phyloP scores from a whole-genome alignment of 768 basidiomycete species.

The Pleurotus eryngii region DNA sequence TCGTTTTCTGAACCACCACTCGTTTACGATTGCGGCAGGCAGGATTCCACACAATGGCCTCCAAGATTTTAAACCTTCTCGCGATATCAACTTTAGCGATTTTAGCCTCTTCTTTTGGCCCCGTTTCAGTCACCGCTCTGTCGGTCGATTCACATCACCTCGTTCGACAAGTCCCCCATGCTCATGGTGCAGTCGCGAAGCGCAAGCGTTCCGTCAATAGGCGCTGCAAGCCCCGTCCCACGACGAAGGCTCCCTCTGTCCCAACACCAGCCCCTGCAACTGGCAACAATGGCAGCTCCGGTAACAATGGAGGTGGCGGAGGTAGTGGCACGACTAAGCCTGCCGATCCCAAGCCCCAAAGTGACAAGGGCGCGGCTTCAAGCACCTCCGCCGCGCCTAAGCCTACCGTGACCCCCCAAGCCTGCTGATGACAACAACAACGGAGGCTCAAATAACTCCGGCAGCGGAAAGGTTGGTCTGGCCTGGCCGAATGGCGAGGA shows the following conservation, averaged over 20 bases:
- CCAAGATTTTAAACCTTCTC: slow-evolving; percentile 55
- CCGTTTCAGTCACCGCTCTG: slow-evolving; percentile 51
- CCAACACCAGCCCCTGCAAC: slow-evolving; percentile 9
- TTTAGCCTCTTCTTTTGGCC: slow-evolving; percentile 45
- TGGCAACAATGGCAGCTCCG: background rate
- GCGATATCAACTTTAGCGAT: slow-evolving; percentile 58
- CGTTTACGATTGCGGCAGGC: slow-evolving; percentile 17
- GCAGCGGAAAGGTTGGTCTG: slow-evolving; percentile 51
- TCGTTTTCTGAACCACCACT: slow-evolving; percentile 14
- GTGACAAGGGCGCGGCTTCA: too few species aligned
- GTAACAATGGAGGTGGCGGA: slow-evolving; percentile 11
- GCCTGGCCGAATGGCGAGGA: slow-evolving; percentile 64
- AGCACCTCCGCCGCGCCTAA: too few species aligned
- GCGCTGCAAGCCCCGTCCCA: slow-evolving; percentile 57
- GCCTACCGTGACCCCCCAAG: slow-evolving; percentile 49
- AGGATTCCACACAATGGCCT: slow-evolving; percentile 35
- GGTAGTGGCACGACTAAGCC: slow-evolving; percentile 42
- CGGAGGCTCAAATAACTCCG: slow-evolving; percentile 10
- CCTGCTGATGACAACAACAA: slow-evolving; percentile 31
- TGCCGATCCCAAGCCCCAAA: slow-evolving; percentile 36
- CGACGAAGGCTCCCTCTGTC: slow-evolving; percentile 16
- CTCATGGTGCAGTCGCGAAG: slow-evolving; percentile 44
- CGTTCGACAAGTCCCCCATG: slow-evolving; percentile 42
- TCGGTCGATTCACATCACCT: slow-evolving; percentile 37
- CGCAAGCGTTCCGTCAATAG: slow-evolving; percentile 46